Base-by-base conservation (phyloP, 371 early-diverging fungal species). In the Mucor circinelloides region DNA sequence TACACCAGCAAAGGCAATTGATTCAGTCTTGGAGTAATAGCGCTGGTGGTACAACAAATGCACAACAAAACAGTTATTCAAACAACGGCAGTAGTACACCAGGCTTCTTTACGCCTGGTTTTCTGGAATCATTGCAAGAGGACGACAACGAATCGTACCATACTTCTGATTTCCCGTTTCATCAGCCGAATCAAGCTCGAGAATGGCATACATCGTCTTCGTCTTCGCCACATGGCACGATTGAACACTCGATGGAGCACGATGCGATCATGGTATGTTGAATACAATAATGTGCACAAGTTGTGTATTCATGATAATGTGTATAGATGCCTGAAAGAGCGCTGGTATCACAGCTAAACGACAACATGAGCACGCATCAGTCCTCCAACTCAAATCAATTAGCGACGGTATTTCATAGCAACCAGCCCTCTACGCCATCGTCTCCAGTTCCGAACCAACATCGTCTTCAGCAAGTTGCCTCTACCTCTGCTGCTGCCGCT, bases 51-150 rank as follows among this genome's bases (percentile, higher is more conserved):
- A 56, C 57, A 30, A 19, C 57, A 31, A 32, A 56, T 31, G 34
- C 30, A 52, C 63, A 34, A 12, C 62, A 48, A 19, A 40, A 8
- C 42, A 60, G 28, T 19, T 40, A 23, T 60, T 46, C 44, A 27
- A 44, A 63, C 27, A 44, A 36, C 44, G 58, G 58, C n/a, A 42
- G 21, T 3, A 75, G 75, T n/a, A 89, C 90, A 3, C 91, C 91
- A 0, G 85, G 82, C 6, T 89, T 91, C 75, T 91, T 91, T 56
- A 85, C 89, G 17, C 89, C 91, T 21, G 85, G 85, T 38, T 91
- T 91, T 66, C 77, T 88, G 42, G 89, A 88, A 17, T 87, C 91
- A 2, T 67, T 91, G 4, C 77, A 78, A 46, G 71, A 79, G 58
- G 75, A 85, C 72, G 75, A 84, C 67, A 42, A 21, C 44, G 54